A percentile compares a stretch with the other conserved stretches of the same genome.
phyloP scores from a whole-genome alignment of 352 stramenopile genomes.

The Globisporangium lucens region DNA sequence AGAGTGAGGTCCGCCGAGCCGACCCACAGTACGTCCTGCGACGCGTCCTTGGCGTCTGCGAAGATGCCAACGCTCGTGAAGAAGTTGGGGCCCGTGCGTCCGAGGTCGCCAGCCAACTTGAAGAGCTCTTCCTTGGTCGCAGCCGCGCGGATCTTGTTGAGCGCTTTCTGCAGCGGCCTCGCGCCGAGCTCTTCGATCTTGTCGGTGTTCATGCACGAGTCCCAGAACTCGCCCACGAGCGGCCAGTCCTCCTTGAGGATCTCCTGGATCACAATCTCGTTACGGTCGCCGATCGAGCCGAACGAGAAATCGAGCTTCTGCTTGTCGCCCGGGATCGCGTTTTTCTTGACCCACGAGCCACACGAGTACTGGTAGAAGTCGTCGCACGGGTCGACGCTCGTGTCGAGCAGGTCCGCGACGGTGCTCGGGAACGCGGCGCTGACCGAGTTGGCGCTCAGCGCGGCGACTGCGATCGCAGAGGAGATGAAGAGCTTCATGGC shows the following conservation, averaged over 20 bases:
- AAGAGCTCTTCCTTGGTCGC: slow-evolving; percentile 39
- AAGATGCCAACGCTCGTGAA: slow-evolving; percentile 63
- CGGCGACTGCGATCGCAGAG: no score
- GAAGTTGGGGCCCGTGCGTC: slow-evolving; percentile 40
- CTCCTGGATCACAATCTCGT: slow-evolving; percentile 49
- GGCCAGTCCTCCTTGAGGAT: slow-evolving; percentile 66
- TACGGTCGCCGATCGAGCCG: slow-evolving; percentile 38
- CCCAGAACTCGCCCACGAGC: slow-evolving; percentile 53
- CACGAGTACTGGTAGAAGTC: slow-evolving; percentile 80
- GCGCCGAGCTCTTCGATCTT: slow-evolving; percentile 40
- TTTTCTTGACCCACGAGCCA: slow-evolving; percentile 45
- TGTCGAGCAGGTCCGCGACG: neutral
- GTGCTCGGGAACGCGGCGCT: no score
- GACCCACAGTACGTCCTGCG: slow-evolving; percentile 73
- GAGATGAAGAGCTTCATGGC: no score
- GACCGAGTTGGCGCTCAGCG: no score
- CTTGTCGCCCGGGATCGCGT: slow-evolving; percentile 32
- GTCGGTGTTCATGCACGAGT: slow-evolving; percentile 61
- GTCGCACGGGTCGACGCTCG: slow-evolving; percentile 42
- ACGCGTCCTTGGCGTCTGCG: slow-evolving; percentile 68
- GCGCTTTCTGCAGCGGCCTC: slow-evolving; percentile 32
- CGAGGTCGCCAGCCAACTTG: slow-evolving; percentile 37
- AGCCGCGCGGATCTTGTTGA: slow-evolving; percentile 35
- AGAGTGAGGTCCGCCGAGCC: slow-evolving; percentile 72
- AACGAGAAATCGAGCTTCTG: slow-evolving; percentile 46